Evolutionary conservation across 441 rosid genomes (phyloP).

Genomic region (Isatis lusitanica): DNA sequence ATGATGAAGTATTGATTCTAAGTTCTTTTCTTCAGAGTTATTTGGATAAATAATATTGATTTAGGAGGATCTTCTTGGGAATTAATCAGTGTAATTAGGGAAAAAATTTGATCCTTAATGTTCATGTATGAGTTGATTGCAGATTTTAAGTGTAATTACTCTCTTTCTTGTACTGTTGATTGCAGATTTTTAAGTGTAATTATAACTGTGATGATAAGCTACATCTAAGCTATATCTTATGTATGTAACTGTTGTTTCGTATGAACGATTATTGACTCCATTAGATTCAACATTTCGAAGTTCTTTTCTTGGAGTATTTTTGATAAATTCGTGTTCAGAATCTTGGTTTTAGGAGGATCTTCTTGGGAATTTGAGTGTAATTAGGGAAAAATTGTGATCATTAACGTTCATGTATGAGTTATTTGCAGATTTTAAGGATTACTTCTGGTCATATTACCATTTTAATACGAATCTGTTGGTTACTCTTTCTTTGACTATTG

Average conservation of each 20-base stretch:
- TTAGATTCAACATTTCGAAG: background rate
- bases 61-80: too few species aligned
- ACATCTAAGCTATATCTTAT: too few species aligned
- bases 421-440: background rate
- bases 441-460: background rate
- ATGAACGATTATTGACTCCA: too few species aligned
- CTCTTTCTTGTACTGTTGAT: too few species aligned
- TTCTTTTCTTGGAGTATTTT: background rate
- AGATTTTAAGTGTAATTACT: background rate
- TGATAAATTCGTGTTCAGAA: background rate
- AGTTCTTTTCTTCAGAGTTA: too few species aligned
- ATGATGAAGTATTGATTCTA: conserved; percentile 37
- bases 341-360: background rate
- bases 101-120: too few species aligned
- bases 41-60: too few species aligned
- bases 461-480: background rate
- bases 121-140: too few species aligned
- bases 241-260: too few species aligned
- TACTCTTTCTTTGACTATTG: background rate
- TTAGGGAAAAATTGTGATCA: background rate
- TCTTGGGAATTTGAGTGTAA: background rate
- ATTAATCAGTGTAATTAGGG: too few species aligned
- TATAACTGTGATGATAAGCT: too few species aligned
- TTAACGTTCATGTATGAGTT: background rate
- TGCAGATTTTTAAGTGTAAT: too few species aligned